Base-by-base conservation (phyloP, 305 asterid species). In the Striga hermonthica region DNA sequence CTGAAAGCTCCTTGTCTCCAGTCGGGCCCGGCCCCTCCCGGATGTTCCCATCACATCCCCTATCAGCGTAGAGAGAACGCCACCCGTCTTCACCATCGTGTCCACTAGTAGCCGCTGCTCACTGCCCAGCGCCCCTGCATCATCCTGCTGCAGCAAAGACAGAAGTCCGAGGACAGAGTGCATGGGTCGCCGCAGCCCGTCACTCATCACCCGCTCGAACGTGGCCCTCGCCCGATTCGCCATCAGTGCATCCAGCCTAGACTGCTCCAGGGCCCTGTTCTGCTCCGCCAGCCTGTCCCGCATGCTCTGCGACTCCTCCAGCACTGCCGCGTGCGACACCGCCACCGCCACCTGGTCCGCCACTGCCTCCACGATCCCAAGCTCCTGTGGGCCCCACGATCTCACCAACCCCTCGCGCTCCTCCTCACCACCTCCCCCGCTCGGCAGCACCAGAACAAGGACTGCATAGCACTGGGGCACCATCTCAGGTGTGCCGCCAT, bases 291-390 rank as follows among this genome's bases (percentile, higher is more conserved):
- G 57, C 67, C 83, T 78, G 13, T 94, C 98, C 60, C 95, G 81
- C 98, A 91, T 91, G 57, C 69, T 76, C 74, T 86, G 98, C 69
- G 96, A 88, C 80, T 94, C 98, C 76, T 94, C 99, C 6, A 94
- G 95, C 11, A 94, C 82, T 4, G 99, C 85, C 72, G 98, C 99
- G 68, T 94, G 99, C 59, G 99, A 94, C 59, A 94, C 80, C 57
- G 99, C 99, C 50, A 94, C 98, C 3, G 98, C 95, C 43, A 94
- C 99, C 81, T 94, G 99, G 75, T 90, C 95, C 13, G 98, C 96
- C 44, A 94, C 98, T 4, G 83, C 96, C 60, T 89, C 79, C n/a
- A 94, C 94, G 52, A 94, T 90, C 76, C 88, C 96, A 36, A 94
- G 84, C 57, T 94, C 99, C 63, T 86, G 82, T 12, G 67, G 28